Percentiles rank a stretch among this genome's conserved stretches.
phyloP scores from a whole-genome alignment of 345 rosid genomes.

The Passiflora organensis region DNA sequence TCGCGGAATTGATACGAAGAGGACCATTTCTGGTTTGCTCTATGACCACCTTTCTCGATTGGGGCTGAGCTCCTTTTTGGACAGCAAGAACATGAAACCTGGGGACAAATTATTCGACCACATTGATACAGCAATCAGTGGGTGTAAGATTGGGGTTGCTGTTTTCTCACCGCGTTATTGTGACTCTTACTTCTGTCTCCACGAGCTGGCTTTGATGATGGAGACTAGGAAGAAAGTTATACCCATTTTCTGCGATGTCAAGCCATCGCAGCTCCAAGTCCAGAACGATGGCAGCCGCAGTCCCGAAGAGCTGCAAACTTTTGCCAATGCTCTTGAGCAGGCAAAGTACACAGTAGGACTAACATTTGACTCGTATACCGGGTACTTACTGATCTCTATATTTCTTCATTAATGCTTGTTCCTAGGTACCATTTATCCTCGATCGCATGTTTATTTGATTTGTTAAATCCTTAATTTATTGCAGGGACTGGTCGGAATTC shows the following conservation, averaged over 20 bases:
- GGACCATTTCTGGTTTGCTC: constrained; percentile 61
- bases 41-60: constrained; percentile 41
- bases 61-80: constrained; percentile 52
- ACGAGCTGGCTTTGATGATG: too few relatives aligned
- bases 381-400: constrained; percentile 30
- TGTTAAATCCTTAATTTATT: not conserved
- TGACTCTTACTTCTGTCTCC: too few relatives aligned
- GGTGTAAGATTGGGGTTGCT: constrained; percentile 59
- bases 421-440: not conserved
- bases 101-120: constrained; percentile 44
- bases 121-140: constrained; percentile 45
- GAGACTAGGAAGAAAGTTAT: too few relatives aligned
- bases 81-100: constrained; percentile 66
- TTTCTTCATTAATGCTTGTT: not conserved
- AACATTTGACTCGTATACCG: constrained; percentile 55
- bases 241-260: too few relatives aligned
- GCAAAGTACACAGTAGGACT: constrained; percentile 85
- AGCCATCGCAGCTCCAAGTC: constrained; percentile 47
- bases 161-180: constrained; percentile 80
- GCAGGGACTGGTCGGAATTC: constrained; percentile 84
- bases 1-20: constrained; percentile 68
- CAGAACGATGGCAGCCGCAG: constrained; percentile 31
- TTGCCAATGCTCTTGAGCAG: constrained; percentile 51
- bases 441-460: not conserved
- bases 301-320: constrained; percentile 32